Conservation (phyloP, 2,329 filamentous ascomycete species). For the Blumeria hordei region DNA sequence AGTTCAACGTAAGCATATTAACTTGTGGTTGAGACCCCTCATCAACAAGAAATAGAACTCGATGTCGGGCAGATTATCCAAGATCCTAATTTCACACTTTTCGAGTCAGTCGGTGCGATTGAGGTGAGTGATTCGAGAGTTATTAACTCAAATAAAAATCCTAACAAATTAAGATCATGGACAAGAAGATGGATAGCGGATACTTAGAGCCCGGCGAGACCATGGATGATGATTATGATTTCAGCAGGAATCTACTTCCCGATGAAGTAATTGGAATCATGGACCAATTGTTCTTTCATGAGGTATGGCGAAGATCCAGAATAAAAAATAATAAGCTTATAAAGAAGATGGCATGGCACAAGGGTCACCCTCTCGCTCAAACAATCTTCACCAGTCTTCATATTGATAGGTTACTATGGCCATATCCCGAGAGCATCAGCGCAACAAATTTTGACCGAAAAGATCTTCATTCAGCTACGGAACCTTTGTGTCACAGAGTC, state of each 20-base stretch:
- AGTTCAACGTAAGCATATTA: constrained; percentile 22
- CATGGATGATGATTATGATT: constrained; percentile 66
- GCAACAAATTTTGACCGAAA: constrained; percentile 10
- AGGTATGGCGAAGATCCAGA: constrained; percentile 25
- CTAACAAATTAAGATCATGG: constrained; percentile 54
- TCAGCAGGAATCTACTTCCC: constrained; percentile 39
- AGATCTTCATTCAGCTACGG: constrained; percentile 11
- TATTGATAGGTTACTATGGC: constrained; percentile 59
- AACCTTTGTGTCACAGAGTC: constrained; percentile 32
- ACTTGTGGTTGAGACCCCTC: no score
- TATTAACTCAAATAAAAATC: not conserved
- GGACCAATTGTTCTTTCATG: constrained; percentile 72
- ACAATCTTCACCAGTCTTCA: constrained; percentile 86
- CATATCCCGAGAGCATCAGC: constrained; percentile 35
- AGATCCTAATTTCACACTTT: constrained; percentile 82
- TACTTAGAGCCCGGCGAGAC: constrained; percentile 54
- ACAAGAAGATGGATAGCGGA: constrained; percentile 96
- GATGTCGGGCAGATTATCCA: constrained; percentile 67
- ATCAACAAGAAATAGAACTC: constrained; percentile 28
- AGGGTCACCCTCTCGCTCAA: constrained; percentile 85
- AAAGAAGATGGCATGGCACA: constrained; percentile 73
- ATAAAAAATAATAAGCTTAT: constrained; percentile 2
- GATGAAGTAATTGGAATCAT: constrained; percentile 79
- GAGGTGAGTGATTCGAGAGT: constrained; percentile 40
- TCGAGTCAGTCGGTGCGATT: constrained; percentile 74